Conservation (phyloP, 2,329 filamentous ascomycete species). For the Fusarium albosuccineum region DNA sequence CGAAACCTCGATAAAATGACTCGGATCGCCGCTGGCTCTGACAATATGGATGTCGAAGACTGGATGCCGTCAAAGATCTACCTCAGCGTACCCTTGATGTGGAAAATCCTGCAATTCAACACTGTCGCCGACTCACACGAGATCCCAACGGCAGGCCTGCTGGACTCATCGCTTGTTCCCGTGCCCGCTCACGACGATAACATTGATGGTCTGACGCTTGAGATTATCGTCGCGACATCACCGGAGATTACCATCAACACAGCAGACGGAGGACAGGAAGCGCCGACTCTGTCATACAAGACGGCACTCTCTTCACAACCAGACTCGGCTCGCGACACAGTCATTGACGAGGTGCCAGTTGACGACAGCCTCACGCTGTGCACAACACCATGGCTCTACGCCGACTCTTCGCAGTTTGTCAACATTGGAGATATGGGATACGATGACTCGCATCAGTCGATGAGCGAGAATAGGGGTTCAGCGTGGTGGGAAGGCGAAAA, state of each 20-base stretch:
- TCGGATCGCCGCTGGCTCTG: slow-evolving; percentile 61
- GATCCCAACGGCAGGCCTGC: slow-evolving; percentile 53
- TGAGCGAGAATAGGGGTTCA: slow-evolving; percentile 43
- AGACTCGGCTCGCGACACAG: slow-evolving; percentile 40
- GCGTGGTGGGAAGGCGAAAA: slow-evolving; percentile 59
- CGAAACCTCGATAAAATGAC: slow-evolving; percentile 63
- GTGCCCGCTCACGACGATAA: slow-evolving; percentile 46
- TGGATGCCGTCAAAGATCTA: slow-evolving; percentile 67
- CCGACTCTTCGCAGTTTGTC: slow-evolving; percentile 56
- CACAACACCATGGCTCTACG: slow-evolving; percentile 59
- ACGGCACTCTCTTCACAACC: slow-evolving; percentile 40
- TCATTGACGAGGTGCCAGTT: slow-evolving; percentile 48
- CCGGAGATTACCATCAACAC: slow-evolving; percentile 66
- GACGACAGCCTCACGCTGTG: slow-evolving; percentile 57
- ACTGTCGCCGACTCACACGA: slow-evolving; percentile 54
- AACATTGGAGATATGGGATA: slow-evolving; percentile 54
- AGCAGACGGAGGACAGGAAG: slow-evolving; percentile 63
- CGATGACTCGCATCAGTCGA: slow-evolving; percentile 46
- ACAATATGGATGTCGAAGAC: slow-evolving; percentile 62
- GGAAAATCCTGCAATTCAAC: slow-evolving; percentile 65
- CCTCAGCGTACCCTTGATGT: slow-evolving; percentile 66
- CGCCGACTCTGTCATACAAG: slow-evolving; percentile 57
- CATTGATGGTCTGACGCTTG: slow-evolving; percentile 56
- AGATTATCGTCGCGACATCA: slow-evolving; percentile 65
- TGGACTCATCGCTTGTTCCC: slow-evolving; percentile 58